phyloP scores from a whole-genome alignment of 2,329 filamentous ascomycete species.

The Pyricularia grisea region DNA sequence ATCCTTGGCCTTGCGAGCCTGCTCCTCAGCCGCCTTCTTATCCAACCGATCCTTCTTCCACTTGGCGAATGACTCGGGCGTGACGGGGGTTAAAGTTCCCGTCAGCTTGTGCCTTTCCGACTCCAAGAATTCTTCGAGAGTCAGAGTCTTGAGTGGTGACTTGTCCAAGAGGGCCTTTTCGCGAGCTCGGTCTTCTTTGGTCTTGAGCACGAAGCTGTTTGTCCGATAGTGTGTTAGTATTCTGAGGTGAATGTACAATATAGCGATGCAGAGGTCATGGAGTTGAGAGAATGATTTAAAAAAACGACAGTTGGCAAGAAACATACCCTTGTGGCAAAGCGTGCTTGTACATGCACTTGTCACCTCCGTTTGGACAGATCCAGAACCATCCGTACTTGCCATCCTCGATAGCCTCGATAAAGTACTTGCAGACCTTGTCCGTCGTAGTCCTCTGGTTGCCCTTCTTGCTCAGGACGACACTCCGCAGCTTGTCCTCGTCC shows the following conservation, averaged over 20 bases:
- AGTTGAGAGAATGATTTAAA: background rate
- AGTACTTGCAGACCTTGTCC: slow-evolving; percentile 98
- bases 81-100: slow-evolving; percentile 87
- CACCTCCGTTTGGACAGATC: slow-evolving; percentile 90
- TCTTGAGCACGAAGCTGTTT: slow-evolving; percentile 84
- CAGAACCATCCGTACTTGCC: slow-evolving; percentile 99
- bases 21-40: slow-evolving; percentile 93
- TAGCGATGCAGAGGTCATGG: background rate
- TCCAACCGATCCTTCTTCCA: slow-evolving; percentile 93
- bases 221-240: slow-evolving; percentile 14
- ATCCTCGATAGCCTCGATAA: slow-evolving; percentile 94
- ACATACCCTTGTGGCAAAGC: slow-evolving; percentile 86
- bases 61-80: slow-evolving; percentile 81
- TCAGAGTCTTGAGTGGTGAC: slow-evolving; percentile 86
- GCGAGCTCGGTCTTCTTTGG: slow-evolving; percentile 88
- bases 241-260: background rate
- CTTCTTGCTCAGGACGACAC: slow-evolving; percentile 90
- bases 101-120: slow-evolving; percentile 92
- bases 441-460: slow-evolving; percentile 92
- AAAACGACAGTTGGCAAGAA: background rate
- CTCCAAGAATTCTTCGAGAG: slow-evolving; percentile 94
- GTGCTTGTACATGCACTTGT: slow-evolving; percentile 98
- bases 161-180: slow-evolving; percentile 97
- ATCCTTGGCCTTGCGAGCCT: slow-evolving; percentile 85
- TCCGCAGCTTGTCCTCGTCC: slow-evolving; percentile 92